Percentiles rank a stretch among this genome's conserved stretches.
Conservation (phyloP, 2,329 filamentous ascomycete genomes). For the Phyllosticta citriasiana region DNA sequence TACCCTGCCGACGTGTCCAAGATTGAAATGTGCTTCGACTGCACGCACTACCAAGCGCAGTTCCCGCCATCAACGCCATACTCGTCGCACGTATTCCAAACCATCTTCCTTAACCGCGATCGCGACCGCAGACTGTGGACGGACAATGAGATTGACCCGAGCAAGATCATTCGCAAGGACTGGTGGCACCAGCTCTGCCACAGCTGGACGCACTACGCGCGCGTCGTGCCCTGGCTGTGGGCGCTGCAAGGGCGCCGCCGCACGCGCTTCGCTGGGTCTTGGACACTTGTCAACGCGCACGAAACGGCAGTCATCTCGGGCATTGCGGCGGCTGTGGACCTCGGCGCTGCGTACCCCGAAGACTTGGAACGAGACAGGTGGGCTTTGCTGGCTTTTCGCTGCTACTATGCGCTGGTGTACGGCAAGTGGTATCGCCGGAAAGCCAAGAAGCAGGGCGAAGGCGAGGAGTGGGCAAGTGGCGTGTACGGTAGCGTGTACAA, state of each 20-base stretch:
- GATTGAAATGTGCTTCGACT: constrained; percentile 59
- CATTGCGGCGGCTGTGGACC: constrained; percentile 58
- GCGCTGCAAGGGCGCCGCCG: constrained; percentile 55
- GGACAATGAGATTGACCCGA: constrained; percentile 47
- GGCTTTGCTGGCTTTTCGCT: constrained; percentile 48
- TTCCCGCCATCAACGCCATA: constrained; percentile 47
- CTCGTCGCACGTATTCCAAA: constrained; percentile 59
- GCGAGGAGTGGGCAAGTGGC: constrained; percentile 47
- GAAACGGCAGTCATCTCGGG: constrained; percentile 62
- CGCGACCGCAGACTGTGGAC: constrained; percentile 48
- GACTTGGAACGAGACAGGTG: constrained; percentile 54
- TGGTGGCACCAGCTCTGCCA: constrained; percentile 62
- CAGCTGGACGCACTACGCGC: constrained; percentile 52
- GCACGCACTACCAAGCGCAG: constrained; percentile 65
- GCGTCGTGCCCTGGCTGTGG: constrained; percentile 63
- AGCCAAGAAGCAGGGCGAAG: constrained; percentile 37
- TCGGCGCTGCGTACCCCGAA: constrained; percentile 55
- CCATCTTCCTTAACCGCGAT: constrained; percentile 54
- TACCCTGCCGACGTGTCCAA: constrained; percentile 47
- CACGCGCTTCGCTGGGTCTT: constrained; percentile 55
- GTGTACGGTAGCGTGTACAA: constrained; percentile 50
- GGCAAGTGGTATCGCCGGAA: constrained; percentile 49
- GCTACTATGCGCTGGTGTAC: constrained; percentile 53
- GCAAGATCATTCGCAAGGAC: constrained; percentile 52
- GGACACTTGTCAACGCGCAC: constrained; percentile 62